These are phyloP conservation scores for Fusarium sp. DNA, from an alignment of 2,329 filamentous ascomycete genomes.

Conservation along the genomic window DNA sequence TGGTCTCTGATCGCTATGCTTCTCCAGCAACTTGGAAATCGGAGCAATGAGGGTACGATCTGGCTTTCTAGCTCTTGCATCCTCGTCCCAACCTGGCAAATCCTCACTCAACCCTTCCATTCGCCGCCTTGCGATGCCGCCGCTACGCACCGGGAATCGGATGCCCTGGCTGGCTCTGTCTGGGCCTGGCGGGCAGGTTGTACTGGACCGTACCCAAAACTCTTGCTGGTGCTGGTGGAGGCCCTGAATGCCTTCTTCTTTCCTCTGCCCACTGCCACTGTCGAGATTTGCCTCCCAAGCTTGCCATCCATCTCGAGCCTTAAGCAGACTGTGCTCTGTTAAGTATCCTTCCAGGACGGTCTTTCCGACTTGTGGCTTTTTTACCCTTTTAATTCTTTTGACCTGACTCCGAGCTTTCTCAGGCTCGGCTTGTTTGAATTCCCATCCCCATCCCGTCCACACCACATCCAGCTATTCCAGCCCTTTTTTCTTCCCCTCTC, in stretches of 20 bases:
- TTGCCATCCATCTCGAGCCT: conserved; percentile 25
- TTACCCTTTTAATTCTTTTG: conserved; percentile 6
- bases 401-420: conserved; percentile 11
- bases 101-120: conserved; percentile 25
- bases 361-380: conserved; percentile 23
- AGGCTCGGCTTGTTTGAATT: conserved; percentile 7
- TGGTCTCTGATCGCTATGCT: conserved; percentile 48
- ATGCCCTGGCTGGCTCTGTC: conserved; percentile 25
- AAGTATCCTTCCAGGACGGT: conserved; percentile 20
- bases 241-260: conserved; percentile 34
- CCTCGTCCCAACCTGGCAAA: conserved; percentile 34
- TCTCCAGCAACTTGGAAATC: conserved; percentile 50
- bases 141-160: conserved; percentile 33
- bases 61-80: conserved; percentile 41
- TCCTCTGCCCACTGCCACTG: conserved; percentile 8
- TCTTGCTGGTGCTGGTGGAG: conserved; percentile 31
- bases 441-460: background rate
- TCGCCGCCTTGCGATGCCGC: conserved; percentile 36
- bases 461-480: background rate
- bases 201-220: conserved; percentile 17
- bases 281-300: conserved; percentile 24
- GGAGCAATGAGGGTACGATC: conserved; percentile 52
- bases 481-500: background rate
- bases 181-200: conserved; percentile 1
- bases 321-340: conserved; percentile 8